Base-by-base conservation (phyloP, 805 yeast species). In the Candida krabiensis region DNA sequence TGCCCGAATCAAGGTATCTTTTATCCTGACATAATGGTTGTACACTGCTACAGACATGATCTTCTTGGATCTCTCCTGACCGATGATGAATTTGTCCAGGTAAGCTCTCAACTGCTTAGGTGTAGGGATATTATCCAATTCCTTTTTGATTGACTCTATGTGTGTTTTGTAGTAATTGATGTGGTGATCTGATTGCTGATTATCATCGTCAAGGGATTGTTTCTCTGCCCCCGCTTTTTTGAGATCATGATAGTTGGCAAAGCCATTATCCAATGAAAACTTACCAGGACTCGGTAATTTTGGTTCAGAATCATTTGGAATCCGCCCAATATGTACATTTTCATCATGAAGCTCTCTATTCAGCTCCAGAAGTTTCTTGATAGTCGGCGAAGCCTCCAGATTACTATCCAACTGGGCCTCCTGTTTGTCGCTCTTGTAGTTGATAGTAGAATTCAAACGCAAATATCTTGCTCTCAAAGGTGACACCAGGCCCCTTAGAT, bases 11-110 rank as follows among this genome's bases (percentile, higher is more conserved):
- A 41, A 22, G 2, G 47, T 62, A 42, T 74, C 79, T 38, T 68
- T 66, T 24, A 71, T 60, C 38, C 81, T 61, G 28, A 77, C 46
- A 42, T 75, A 76, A 50, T 78, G 84, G 39, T 79, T 78, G 49
- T 71, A 78, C 0, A 78, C 79, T 1, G 82, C 81, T 8, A 78
- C 84, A 25, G 81, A 69, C 55, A 78, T 64, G n/a, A 77, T 73
- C 48, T 71, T 73, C 52, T 78, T 78, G 17, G 79, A 74, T 4
- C 60, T 64, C 1, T 73, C 75, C 55, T 78, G 84, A 0, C 83
- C 83, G 17, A 79, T 63, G 13, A 79, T 75, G 46, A 70, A 77
- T 31, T 64, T 64, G 48, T 78, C 83, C 12, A 78, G 55, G 44
- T 61, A 67, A 3, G 52, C 49, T 49, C 74, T 73, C 38, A 78